Base-by-base conservation (phyloP, 2,329 filamentous ascomycete species). In the Curvularia spicifera region DNA sequence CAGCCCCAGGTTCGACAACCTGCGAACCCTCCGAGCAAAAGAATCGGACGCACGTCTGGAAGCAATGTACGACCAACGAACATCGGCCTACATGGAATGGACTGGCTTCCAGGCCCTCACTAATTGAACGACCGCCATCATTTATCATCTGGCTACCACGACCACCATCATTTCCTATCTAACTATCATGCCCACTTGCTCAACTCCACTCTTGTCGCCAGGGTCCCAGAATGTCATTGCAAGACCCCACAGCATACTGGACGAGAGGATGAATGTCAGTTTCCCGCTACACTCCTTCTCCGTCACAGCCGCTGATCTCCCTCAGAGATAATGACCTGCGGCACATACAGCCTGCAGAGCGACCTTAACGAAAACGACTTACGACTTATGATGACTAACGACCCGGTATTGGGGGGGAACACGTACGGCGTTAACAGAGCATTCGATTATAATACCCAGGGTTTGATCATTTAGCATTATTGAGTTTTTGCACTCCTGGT, bases 11-110 rank as follows among this genome's bases (percentile, higher is more conserved):
- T 52, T 62, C 33, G 71, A 73, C 31, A 73, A 66, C 0, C 51
- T 78, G 44, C 70, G 76, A 28, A 66, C 67, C 28, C 50, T 78
- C 20, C 56, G 76, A 52, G 71, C 66, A 6, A 75, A 72, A 53
- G 71, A 75, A 33, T 74, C 70, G 3, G 76, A 77, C 13, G 69
- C 70, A 9, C 73, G 71, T 53, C 55, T 77, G 57, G 71, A 74
- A 59, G 60, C 51, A 24, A 57, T 68, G 5, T 76, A 71, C 51
- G 70, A 76, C 49, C 63, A 69, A 33, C 69, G 68, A 59, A 66
- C 71, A 18, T 66, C 62, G 10, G 67, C 65, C 28, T 76, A 76
- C 50, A 50, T 77, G 44, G 65, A 66, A 24, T 72, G 72, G 20
- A 60, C 58, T 8, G 53, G 74, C 15, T 72, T 69, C 26, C 24